These are phyloP conservation scores for Kwoniella shivajii DNA, from an alignment of 1,284 basidiomycete species.

Conservation along the genomic window DNA sequence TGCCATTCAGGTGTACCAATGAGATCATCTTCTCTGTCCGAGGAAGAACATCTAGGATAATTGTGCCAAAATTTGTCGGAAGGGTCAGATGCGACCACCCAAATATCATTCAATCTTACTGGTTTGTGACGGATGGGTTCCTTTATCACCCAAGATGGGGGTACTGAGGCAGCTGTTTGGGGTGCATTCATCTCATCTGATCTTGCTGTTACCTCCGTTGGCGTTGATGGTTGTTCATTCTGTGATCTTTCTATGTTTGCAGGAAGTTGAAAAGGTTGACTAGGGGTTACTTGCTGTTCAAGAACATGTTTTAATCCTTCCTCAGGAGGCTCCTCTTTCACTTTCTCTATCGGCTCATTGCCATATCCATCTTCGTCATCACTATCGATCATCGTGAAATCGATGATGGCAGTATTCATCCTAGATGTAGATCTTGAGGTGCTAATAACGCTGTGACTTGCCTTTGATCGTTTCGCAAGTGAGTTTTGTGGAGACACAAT, in stretches of 20 bases:
- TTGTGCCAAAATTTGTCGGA: neutral
- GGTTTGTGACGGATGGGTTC: too few relatives aligned
- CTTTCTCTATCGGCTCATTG: neutral
- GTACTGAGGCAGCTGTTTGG: too few relatives aligned
- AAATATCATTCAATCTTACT: neutral
- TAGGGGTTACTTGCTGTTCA: too few relatives aligned
- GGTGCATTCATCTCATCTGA: too few relatives aligned
- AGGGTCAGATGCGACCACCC: neutral
- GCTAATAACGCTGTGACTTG: too few relatives aligned
- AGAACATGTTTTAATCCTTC: neutral
- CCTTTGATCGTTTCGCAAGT: too few relatives aligned
- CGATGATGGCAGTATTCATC: conserved; percentile 4
- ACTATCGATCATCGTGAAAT: conserved; percentile 5
- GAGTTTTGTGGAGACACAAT: too few relatives aligned
- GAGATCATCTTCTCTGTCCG: neutral
- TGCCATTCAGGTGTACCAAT: neutral
- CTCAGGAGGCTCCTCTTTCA: neutral
- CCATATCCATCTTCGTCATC: neutral
- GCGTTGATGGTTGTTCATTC: too few relatives aligned
- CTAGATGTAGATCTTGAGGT: neutral
- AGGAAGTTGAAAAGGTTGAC: too few relatives aligned
- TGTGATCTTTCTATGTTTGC: too few relatives aligned
- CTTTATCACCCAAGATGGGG: too few relatives aligned
- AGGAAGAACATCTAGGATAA: neutral
- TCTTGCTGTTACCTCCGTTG: too few relatives aligned